Base-by-base conservation (phyloP, 805 yeast species). In the Saturnispora gosingensis region DNA sequence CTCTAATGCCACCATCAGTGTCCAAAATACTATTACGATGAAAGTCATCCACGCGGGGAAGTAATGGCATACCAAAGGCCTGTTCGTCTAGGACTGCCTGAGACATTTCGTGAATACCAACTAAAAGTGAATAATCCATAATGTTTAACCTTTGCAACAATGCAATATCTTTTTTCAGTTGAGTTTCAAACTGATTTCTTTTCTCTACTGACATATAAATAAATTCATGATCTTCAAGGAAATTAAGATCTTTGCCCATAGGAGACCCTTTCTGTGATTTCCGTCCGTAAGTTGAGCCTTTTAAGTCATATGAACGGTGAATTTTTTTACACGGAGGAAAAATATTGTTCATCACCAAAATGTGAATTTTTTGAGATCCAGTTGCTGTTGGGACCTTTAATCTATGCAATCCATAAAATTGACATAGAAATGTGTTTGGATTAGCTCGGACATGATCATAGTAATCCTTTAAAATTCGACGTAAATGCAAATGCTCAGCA, bases 401-500 rank as follows among this genome's bases (percentile, higher is more conserved):
- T 54, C 99, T 73, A 65, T 93, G 98, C 49, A 93, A 73, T 0
- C 99, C 99, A 69, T 93, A 93, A 67, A 91, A 89, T 68, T 93
- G 99, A n/a, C 95, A 85, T 5, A 93, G 72, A 56, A 93, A 73
- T 0, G 99, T 93, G 62, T 87, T 82, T 25, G 97, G 97, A 62
- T 91, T 85, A 15, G 74, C 72, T 61, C 81, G 81, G 40, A 91
- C 90, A 67, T 93, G 96, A 15, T 73, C 65, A 65, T 89, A 81
- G 66, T 93, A 93, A 45, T 84, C 83, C 60, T 81, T 78, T 45
- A 93, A 73, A 36, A 86, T 80, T 55, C 73, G 75, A 58, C 95
- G 73, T 54, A 93, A 70, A 64, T 88, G 93, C 55, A 81, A 80
- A 70, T 93, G 98, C 62, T 93, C 99, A 1, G 93, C 70, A 61